phyloP scores from a whole-genome alignment of 2,329 filamentous ascomycete species.

The Diaporthe velutina region DNA sequence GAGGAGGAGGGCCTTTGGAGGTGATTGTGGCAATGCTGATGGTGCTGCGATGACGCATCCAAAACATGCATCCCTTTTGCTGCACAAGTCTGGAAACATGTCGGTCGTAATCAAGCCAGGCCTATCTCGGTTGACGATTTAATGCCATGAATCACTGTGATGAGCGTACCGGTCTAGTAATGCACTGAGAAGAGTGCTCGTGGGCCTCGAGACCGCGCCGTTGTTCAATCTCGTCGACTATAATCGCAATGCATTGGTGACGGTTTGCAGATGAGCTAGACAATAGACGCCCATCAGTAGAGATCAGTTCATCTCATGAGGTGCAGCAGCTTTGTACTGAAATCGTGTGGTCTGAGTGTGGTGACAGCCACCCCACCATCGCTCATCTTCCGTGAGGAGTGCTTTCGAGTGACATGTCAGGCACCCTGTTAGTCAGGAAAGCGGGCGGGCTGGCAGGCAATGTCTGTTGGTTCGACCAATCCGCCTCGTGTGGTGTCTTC shows the following conservation, averaged over 20 bases:
- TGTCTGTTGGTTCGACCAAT: background rate
- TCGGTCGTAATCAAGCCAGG: slow-evolving; percentile 4
- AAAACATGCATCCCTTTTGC: background rate
- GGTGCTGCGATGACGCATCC: slow-evolving; percentile 2
- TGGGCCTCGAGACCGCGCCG: background rate
- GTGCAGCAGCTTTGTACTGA: background rate
- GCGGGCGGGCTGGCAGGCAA: background rate
- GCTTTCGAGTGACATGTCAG: background rate
- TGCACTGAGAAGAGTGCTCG: background rate
- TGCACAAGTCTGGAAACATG: background rate
- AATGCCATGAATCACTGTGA: background rate
- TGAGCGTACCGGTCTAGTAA: background rate
- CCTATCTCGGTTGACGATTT: slow-evolving; percentile 8
- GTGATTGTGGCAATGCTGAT: background rate
- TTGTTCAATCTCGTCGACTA: background rate
- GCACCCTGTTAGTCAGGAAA: background rate
- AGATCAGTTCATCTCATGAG: slow-evolving; percentile 3
- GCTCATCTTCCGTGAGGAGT: slow-evolving; percentile 25
- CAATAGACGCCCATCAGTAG: background rate
- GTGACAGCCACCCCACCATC: slow-evolving; percentile 11
- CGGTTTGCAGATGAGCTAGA: background rate
- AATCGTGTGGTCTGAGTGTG: slow-evolving; percentile 5
- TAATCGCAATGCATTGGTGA: background rate
- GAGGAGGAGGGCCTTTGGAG: background rate
- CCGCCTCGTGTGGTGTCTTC: background rate